Evolutionary conservation across 2,329 filamentous ascomycete species (phyloP), one percentile per base, ranked within the genome.

Genomic region (Anthostomella pinea): DNA sequence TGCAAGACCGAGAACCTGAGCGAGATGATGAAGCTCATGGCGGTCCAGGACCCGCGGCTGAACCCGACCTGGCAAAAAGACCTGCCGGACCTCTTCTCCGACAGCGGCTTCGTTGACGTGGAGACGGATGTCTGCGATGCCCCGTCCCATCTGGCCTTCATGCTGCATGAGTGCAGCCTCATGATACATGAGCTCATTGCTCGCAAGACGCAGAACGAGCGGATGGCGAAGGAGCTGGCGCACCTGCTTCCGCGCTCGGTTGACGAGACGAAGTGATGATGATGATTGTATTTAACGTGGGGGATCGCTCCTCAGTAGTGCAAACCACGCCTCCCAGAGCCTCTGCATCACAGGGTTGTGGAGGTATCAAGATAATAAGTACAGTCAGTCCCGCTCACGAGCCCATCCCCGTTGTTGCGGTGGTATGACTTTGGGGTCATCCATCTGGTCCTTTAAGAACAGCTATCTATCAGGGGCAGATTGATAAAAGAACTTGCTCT

Each of bases 141-240:
- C 4, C 39, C 25, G 6, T 38, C 39, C 4, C 39, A 41, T n/a
- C 4, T 30, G 3, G 39, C 39, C 9, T 43, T 38, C 23, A 21
- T 41, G 9, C 18, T 39, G 13, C 39, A 48, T 14, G 42, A 48
- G 16, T 22, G 14, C 16, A 34, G 39, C 6, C 33, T 54, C 2
- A 45, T 51, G 31, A 51, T 52, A 4, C 44, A 54, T 22, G 49
- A 54, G 13, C 37, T 47, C 6, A 47, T 52, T 15, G 46, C 46
- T 2, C 43, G 43, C n/a, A 52, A 47, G 38, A 48, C 46, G 5
- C 42, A 47, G 15, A 48, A 47, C 16, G 40, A 49, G 31, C 17
- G 38, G 6, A 41, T 49, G 42, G 33, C 48, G 6, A 8, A 23
- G 3, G 39, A 47, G 24, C n/a, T 48, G 3, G 28, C 33, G 3